A percentile compares a stretch with the other conserved stretches of the same genome.
These are phyloP conservation scores for Fraxinus platypoda DNA, from an alignment of 305 asterid genomes.

Conservation along the genomic window DNA sequence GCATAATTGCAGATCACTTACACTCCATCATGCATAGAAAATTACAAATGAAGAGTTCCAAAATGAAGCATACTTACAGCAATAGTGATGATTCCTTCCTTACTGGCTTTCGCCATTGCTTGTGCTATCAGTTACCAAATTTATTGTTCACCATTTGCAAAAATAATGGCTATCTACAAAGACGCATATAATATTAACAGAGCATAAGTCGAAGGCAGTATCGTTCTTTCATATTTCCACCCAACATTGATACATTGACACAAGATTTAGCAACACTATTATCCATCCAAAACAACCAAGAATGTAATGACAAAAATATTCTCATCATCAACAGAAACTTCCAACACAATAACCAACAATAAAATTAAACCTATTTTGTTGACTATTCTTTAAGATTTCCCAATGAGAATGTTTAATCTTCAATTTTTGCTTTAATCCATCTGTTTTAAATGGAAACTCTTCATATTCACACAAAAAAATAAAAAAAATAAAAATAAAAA, in stretches of 20 bases:
- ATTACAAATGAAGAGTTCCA: conserved; percentile 1
- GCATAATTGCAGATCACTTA: conserved; percentile 23
- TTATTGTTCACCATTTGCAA: conserved; percentile 80
- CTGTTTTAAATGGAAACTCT: not conserved
- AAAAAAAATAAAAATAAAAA: not conserved
- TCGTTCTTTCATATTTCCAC: conserved; percentile 30
- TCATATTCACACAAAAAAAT: not conserved
- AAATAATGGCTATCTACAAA: conserved; percentile 67
- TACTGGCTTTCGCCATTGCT: conserved; percentile 90
- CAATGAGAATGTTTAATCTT: not conserved
- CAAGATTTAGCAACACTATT: conserved; percentile 20
- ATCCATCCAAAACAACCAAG: conserved; percentile 8
- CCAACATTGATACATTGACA: conserved; percentile 11
- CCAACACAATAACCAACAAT: conserved; percentile 18
- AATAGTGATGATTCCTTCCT: conserved; percentile 83
- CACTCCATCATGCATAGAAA: conserved; percentile 3
- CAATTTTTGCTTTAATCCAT: not conserved
- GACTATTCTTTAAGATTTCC: not conserved
- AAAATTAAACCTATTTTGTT: not conserved
- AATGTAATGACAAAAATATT: conserved; percentile 28
- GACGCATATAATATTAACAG: too few species aligned
- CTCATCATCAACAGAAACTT: conserved; percentile 27
- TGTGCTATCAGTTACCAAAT: conserved; percentile 80
- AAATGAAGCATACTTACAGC: conserved; percentile 45
- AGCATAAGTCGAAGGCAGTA: conserved; percentile 20